Evolutionary conservation across 2,329 filamentous ascomycete genomes (phyloP), one percentile per base, ranked within the genome.

Genomic region (Penicillium occitanis): DNA sequence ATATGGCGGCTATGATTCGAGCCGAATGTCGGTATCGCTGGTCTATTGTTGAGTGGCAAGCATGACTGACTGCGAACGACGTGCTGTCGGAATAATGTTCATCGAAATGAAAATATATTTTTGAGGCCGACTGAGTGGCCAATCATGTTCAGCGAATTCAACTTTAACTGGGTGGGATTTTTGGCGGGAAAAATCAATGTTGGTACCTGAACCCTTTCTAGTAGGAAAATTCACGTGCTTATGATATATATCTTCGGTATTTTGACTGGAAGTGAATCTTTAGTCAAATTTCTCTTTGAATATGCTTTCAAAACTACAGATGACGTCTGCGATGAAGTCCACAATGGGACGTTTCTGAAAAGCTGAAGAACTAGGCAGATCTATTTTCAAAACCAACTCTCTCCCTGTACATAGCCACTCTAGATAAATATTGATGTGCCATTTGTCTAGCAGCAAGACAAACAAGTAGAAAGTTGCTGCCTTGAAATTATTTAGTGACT

Each of bases 101-200:
- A 14, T 57, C n/a, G 30, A 55, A 19, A 57, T 17, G 33, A 57
- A 37, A 57, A 57, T 57, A 57, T 57, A 57, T 57, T 57, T 37
- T 37, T 57, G 53, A 57, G 33, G 53, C 33, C n/a, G 22, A 53
- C 5, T 10, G 6, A 17, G 25, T 10, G 17, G 50, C 50, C 50
- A 53, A 53, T 53, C 28, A 33, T 17, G 3, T 33, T 50, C 3
- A 8, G 5, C 2, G 14, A n/a, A 53, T n/a, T 3, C 25, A 30
- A 33, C 28, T 53, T 53, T n/a, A 53, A 53, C 25, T n/a, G 30
- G 48, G 50, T 19, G 28, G 50, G 17, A 28, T 17, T 17, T 28
- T 17, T 51, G 6, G 2, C 3, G 8, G 44, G 8, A 22, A n/a
- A 22, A 46, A 7, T 22, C 30, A 33, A 33, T 33, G 30, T 33